Base-by-base conservation (phyloP, 768 basidiomycete species). In the Cyathus striatus region DNA sequence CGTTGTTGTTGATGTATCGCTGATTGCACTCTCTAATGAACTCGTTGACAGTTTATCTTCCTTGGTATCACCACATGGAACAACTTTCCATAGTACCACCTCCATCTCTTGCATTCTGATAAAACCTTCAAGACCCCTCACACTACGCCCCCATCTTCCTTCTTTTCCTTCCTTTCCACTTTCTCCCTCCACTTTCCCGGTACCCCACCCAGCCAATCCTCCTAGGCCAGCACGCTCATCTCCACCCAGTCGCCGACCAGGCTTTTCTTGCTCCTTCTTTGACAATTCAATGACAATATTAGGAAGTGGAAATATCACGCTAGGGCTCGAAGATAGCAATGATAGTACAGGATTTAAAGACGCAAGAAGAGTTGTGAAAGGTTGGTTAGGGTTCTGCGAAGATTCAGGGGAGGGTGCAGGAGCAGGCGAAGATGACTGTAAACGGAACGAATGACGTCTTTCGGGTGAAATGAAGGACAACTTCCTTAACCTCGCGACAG, bases 201-300 rank as follows among this genome's bases (percentile, higher is more conserved):
- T 66, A 30, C 78, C 74, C 83, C 83, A 87, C 1, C 84, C 83
- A 0, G 82, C 63, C 3, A 85, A 49, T 46, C 73, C 76, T 18
- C 50, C 50, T 21, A 86, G 55, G 18, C 72, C 81, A 0, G 66
- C 66, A 39, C 66, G 68, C 57, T 86, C 83, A 48, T 82, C 79
- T 6, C 77, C 83, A 20, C 64, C 69, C 16, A 84, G 56, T 27
- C 65, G 56, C 0, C 70, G 54, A 25, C 51, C 48, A 5, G 66
- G 64, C 23, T 66, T 62, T 17, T 49, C 47, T 45, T 59, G 63
- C 56, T 83, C 83, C 40, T 70, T 70, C 43, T 68, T 68, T 1
- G 76, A 73, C 14, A 86, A 68, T 6, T 67, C 62, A 0, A 67
- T 53, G 6, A 86, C 53, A 2, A 83, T 58, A 4, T 57, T 51